Evolutionary conservation across 2,329 filamentous ascomycete genomes (phyloP), one percentile per base, ranked within the genome.

Genomic region (Truncatella angustata): DNA sequence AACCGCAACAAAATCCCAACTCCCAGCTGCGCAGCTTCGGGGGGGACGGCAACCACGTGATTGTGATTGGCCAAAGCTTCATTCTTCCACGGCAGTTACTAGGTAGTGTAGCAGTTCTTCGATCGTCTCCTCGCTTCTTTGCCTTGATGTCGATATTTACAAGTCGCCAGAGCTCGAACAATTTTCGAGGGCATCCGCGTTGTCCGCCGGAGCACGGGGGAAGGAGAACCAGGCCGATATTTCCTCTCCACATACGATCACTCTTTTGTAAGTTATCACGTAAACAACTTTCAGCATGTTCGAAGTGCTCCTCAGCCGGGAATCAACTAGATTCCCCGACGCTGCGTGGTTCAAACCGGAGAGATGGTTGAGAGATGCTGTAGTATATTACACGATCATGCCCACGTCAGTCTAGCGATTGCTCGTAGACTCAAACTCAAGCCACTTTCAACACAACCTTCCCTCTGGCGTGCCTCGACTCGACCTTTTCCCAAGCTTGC

Each of bases 11-110:
- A 34, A 16, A 12, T 36, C 34, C 6, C 14, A 36, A 36, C 6
- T 12, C 18, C 34, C 14, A 12, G 7, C 34, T n/a, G 7, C 18
- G 11, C n/a, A n/a, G n/a, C n/a, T n/a, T n/a, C n/a, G n/a, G n/a
- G n/a, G n/a, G n/a, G n/a, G n/a, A n/a, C n/a, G 6, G 5, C 49
- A 52, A 24, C 51, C 49, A 51, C 16, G 46, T 46, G 21, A 42
- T 47, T 21, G 18, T 26, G n/a, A 43, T 42, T 42, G 34, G 48
- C 16, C 24, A 35, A 40, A 21, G 35, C 24, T 32, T 30, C 12
- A 16, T 26, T 21, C n/a, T n/a, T n/a, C n/a, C n/a, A n/a, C n/a
- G n/a, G n/a, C n/a, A n/a, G n/a, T n/a, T n/a, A n/a, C n/a, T n/a
- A n/a, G n/a, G n/a, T n/a, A n/a, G n/a, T n/a, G n/a, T n/a, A n/a